Percentiles rank a stretch among this genome's conserved stretches.
Evolutionary conservation across 2,329 filamentous ascomycete species (phyloP).

Genomic region (Macrophomina tecta): DNA sequence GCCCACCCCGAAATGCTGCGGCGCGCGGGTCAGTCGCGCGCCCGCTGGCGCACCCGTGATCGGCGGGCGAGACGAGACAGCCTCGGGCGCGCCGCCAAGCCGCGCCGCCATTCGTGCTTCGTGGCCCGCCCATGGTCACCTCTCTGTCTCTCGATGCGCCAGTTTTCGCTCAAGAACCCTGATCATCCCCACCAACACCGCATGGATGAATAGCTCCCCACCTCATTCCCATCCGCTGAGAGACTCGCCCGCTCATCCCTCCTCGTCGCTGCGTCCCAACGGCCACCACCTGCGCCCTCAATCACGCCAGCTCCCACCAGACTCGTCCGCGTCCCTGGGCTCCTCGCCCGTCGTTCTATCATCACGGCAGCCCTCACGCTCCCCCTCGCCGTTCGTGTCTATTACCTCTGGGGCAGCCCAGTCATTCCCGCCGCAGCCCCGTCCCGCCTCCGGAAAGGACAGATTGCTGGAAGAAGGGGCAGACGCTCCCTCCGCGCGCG

Average conservation of each 20-base stretch:
- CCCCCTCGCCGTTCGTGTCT: slow-evolving; percentile 37
- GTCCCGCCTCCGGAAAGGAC: slow-evolving; percentile 27
- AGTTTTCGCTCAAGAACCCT: slow-evolving; percentile 8
- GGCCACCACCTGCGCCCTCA: neutral
- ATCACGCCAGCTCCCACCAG: slow-evolving; percentile 8
- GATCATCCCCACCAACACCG: slow-evolving; percentile 27
- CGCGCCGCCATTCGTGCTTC: slow-evolving; percentile 21
- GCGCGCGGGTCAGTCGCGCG: slow-evolving; percentile 10
- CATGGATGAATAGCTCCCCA: slow-evolving; percentile 27
- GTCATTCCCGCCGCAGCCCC: neutral
- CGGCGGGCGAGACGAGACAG: slow-evolving; percentile 6
- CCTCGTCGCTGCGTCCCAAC: slow-evolving; percentile 16
- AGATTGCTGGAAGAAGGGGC: slow-evolving; percentile 29
- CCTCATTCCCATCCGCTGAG: slow-evolving; percentile 10
- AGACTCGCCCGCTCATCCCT: neutral
- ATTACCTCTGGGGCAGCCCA: slow-evolving; percentile 30
- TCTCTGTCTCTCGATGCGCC: slow-evolving; percentile 25
- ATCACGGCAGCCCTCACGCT: slow-evolving; percentile 34
- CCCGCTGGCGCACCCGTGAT: slow-evolving; percentile 11
- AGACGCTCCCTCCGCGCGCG: slow-evolving; percentile 19
- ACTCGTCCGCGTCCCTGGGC: slow-evolving; percentile 28
- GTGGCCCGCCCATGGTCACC: slow-evolving; percentile 14
- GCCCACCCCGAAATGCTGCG: neutral
- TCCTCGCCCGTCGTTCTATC: slow-evolving; percentile 37
- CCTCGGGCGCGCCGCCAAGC: slow-evolving; percentile 19